These are phyloP conservation scores for Mycena metata DNA, from an alignment of 768 basidiomycete genomes.

Conservation along the genomic window DNA sequence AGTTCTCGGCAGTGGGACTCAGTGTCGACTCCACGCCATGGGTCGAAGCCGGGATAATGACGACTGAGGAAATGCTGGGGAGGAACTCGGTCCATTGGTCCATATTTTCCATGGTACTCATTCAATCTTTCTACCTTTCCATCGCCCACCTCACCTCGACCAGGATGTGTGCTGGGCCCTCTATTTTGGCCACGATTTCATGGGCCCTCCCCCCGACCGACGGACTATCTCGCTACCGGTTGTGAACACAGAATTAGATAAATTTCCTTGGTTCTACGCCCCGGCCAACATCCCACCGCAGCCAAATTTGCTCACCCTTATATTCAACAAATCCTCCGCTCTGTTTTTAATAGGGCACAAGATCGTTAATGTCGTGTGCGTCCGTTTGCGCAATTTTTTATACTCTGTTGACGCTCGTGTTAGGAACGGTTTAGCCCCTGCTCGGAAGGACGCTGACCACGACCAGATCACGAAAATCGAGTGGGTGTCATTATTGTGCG, in stretches of 20 bases:
- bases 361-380: constrained; percentile 52
- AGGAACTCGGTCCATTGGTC: constrained; percentile 59
- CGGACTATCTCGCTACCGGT: constrained; percentile 50
- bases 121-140: background rate
- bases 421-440: constrained; percentile 26
- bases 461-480: constrained; percentile 39
- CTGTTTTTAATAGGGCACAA: constrained; percentile 48
- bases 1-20: constrained; percentile 51
- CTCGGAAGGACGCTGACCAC: background rate
- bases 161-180: constrained; percentile 60
- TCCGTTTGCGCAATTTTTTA: background rate
- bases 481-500: constrained; percentile 10
- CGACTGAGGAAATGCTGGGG: constrained; percentile 51
- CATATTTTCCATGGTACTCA: constrained; percentile 48
- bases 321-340: constrained; percentile 49
- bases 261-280: constrained; percentile 48
- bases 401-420: background rate
- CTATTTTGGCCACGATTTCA: constrained; percentile 59
- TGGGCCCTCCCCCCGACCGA: constrained; percentile 41
- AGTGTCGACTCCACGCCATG: constrained; percentile 54
- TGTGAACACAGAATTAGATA: constrained; percentile 50
- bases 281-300: constrained; percentile 45
- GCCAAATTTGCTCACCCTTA: constrained; percentile 41
- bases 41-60: constrained; percentile 54
- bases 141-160: background rate